Base-by-base conservation (phyloP, 306 rosid species). In the Styphnolobium japonicum region DNA sequence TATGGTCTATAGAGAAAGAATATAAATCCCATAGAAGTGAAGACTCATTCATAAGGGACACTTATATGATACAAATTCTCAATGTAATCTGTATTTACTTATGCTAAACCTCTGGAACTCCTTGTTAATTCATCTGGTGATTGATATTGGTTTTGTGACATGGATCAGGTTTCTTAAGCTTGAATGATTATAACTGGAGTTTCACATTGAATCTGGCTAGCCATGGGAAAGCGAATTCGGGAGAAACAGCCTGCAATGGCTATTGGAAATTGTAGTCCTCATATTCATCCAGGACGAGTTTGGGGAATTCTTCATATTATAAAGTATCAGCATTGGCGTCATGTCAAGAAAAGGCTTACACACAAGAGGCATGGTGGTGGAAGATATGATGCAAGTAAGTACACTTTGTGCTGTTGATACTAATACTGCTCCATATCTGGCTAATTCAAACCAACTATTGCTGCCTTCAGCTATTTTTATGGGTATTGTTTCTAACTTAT, bases 321-420 rank as follows among this genome's bases (percentile, higher is more conserved):
- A 5, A 93, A 84, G 78, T 87, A 93, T 43, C 87, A 89, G 21
- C 86, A 89, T 16, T 91, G 93, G 98, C 88, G 81, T 60, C 85
- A 87, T 55, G 86, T 84, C 56, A 89, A 85, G 86, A 91, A 80
- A 81, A 87, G 81, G 57, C 73, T 84, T 7, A 61, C 80, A 51
- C 84, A 82, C 19, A 86, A 11, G 57, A 89, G 19, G 57, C 73
- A 16, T 22, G 57, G 57, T 33, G 34, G 46, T 55, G 82, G 18
- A 72, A 80, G 58, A 60, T 57, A 4, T 46, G 58, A 49, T 56
- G 14, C 67, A 1, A 74, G 92, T 91, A 79, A 67, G 82, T 16
- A 29, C 19, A 25, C 12, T 16, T 27, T 23, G 27, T 18, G 19
- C 19, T 75, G 6, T 42, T 53, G 16, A 49, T 12, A 51, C 49